Evolutionary conservation across 306 rosid genomes (phyloP), one percentile per base, ranked within the genome.

Genomic region (Vigna angularis): DNA sequence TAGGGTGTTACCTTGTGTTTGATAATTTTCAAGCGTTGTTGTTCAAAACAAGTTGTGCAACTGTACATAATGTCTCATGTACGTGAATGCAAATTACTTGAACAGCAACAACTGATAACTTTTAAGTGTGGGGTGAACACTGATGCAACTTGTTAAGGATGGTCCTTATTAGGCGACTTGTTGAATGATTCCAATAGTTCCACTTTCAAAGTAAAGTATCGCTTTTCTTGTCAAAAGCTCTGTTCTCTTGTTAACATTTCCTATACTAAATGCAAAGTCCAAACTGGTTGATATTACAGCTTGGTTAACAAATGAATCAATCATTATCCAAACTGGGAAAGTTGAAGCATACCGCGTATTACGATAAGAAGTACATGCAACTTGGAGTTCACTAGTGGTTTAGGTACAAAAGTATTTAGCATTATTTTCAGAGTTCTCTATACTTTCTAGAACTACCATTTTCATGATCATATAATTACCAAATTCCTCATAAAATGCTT

Each of bases 401-500:
- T 38, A 16, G 51, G 9, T 17, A 72, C 76, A 26, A 44, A 74
- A 9, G 30, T 11, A 47, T 28, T 28, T 61, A 45, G 13, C 30
- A 74, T 48, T 74, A 47, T 15, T 59, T 28, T 38, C 20, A 45
- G 30, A 59, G 4, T 61, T 61, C 42, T 30, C n/a, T 45, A 6
- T 47, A 28, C 20, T 22, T 45, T 52, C 49, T 34, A 45, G 45
- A 74, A 59, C 45, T 74, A 59, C 70, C 18, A 74, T 45, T 75
- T 48, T 61, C 24, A 28, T 17, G 71, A 61, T 52, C 47, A 61
- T 18, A 17, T 17, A 64, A 16, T 44, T 22, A 14, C 32, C 72
- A 20, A 66, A 42, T 5, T 6, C 18, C 12, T 66, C 24, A 66
- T 20, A 44, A 20, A 42, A 17, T 18, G 10, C 10, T 9, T 34